Percentiles rank a stretch among this genome's conserved stretches.
Evolutionary conservation across 2,329 filamentous ascomycete genomes (phyloP).

Genomic region (Scedosporium boydii): DNA sequence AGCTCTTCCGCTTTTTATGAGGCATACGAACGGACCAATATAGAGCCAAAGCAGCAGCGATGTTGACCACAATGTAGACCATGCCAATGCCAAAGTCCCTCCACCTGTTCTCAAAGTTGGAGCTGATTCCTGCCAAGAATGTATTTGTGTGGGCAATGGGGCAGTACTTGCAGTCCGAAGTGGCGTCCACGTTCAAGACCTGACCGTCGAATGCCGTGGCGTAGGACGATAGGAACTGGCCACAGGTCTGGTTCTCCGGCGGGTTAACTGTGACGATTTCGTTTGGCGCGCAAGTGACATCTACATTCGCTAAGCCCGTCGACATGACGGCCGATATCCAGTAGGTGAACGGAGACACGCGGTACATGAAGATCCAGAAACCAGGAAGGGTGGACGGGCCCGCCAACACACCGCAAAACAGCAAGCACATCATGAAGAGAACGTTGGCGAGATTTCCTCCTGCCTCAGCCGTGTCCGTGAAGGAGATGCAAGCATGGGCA

Average conservation of each 20-base stretch:
- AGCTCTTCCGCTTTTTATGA: too few relatives aligned
- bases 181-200: conserved; percentile 38
- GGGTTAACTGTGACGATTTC: conserved; percentile 63
- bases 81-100: conserved; percentile 58
- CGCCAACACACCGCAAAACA: conserved; percentile 70
- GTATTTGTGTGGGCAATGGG: conserved; percentile 40
- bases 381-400: conserved; percentile 51
- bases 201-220: conserved; percentile 40
- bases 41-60: conserved; percentile 41
- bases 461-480: conserved; percentile 64
- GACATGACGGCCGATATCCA: conserved; percentile 66
- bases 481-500: conserved; percentile 66
- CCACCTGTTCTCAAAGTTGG: conserved; percentile 52
- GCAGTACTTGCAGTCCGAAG: conserved; percentile 46
- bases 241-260: conserved; percentile 46
- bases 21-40: conserved; percentile 46
- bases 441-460: conserved; percentile 69
- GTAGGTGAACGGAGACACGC: conserved; percentile 75
- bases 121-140: conserved; percentile 37
- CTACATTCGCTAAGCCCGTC: conserved; percentile 57
- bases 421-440: conserved; percentile 61
- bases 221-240: conserved; percentile 45
- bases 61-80: conserved; percentile 49
- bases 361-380: conserved; percentile 83
- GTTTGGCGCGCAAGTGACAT: conserved; percentile 56